phyloP scores from a whole-genome alignment of 2,329 filamentous ascomycete genomes.

The Colletotrichum agaves region DNA sequence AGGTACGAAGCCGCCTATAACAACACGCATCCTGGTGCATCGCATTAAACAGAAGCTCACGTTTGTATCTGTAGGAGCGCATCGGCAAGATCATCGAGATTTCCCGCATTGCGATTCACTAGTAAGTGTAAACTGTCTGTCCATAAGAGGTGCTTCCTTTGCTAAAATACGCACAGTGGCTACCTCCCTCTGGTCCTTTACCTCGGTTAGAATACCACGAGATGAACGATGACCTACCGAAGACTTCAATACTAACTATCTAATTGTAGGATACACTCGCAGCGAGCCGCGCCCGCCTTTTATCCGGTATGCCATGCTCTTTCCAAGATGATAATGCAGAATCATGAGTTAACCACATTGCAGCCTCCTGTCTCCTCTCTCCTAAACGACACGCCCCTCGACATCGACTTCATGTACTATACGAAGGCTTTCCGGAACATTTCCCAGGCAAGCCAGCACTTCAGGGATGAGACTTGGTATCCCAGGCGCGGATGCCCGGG shows the following conservation, averaged over 20 bases:
- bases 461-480: conserved; percentile 6
- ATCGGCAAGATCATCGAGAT: conserved; percentile 97
- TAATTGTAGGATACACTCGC: conserved; percentile 81
- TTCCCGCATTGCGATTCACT: conserved; percentile 93
- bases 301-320: conserved; percentile 60
- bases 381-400: conserved; percentile 50
- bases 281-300: conserved; percentile 88
- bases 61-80: conserved; percentile 76
- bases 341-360: conserved; percentile 39
- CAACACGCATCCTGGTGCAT: not conserved
- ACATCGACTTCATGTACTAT: conserved; percentile 36
- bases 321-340: too few relatives aligned
- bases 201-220: conserved; percentile 72
- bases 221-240: not conserved
- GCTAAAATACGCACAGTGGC: conserved; percentile 70
- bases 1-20: conserved; percentile 66
- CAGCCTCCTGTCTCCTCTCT: conserved; percentile 73
- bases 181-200: conserved; percentile 98
- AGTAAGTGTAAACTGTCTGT: conserved; percentile 66
- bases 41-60: conserved; percentile 21
- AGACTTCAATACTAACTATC: conserved; percentile 41
- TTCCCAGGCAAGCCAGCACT: conserved; percentile 4
- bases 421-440: conserved; percentile 17
- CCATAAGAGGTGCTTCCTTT: not conserved
- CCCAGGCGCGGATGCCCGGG: not conserved